A percentile compares a stretch with the other conserved stretches of the same genome.
Evolutionary conservation across 2,329 filamentous ascomycete genomes (phyloP).

Genomic region (Clathrospora elynae): DNA sequence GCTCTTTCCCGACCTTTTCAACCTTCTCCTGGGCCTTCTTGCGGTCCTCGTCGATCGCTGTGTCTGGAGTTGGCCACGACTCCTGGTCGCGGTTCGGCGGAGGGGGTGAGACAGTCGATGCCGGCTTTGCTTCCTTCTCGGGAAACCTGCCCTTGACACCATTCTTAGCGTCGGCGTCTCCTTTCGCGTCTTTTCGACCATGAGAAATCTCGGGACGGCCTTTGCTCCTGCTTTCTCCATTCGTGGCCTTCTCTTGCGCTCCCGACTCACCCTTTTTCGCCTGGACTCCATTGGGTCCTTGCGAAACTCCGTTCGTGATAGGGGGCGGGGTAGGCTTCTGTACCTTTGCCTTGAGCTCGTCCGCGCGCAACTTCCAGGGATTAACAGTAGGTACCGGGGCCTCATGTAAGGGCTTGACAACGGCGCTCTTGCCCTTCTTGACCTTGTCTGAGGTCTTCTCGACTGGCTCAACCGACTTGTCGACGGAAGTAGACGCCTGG

Average conservation of each 20-base stretch:
- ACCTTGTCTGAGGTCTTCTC: conserved; percentile 62
- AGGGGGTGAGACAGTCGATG: conserved; percentile 48
- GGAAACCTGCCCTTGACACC: conserved; percentile 30
- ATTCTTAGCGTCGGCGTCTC: conserved; percentile 37
- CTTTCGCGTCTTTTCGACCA: conserved; percentile 33
- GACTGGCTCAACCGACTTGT: conserved; percentile 61
- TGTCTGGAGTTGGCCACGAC: conserved; percentile 90
- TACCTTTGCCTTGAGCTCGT: conserved; percentile 64
- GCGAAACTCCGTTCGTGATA: conserved; percentile 26
- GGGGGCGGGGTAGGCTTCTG: conserved; percentile 51
- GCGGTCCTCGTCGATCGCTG: conserved; percentile 75
- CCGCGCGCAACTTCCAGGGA: conserved; percentile 80
- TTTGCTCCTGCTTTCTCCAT: conserved; percentile 27
- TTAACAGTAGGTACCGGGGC: conserved; percentile 85
- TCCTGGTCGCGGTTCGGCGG: conserved; percentile 76
- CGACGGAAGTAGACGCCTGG: conserved; percentile 66
- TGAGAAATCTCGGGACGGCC: conserved; percentile 31
- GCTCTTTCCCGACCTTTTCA: conserved; percentile 68
- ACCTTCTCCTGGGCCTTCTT: conserved; percentile 71
- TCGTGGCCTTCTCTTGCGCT: conserved; percentile 26
- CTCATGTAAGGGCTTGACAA: conserved; percentile 69
- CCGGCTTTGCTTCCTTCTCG: conserved; percentile 38
- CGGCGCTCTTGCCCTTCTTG: conserved; percentile 48
- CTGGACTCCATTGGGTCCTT: conserved; percentile 13
- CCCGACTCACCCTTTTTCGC: conserved; percentile 35